These are phyloP conservation scores for Kalaharituber pfeilii DNA, from an alignment of 2,329 filamentous ascomycete genomes.

Conservation along the genomic window DNA sequence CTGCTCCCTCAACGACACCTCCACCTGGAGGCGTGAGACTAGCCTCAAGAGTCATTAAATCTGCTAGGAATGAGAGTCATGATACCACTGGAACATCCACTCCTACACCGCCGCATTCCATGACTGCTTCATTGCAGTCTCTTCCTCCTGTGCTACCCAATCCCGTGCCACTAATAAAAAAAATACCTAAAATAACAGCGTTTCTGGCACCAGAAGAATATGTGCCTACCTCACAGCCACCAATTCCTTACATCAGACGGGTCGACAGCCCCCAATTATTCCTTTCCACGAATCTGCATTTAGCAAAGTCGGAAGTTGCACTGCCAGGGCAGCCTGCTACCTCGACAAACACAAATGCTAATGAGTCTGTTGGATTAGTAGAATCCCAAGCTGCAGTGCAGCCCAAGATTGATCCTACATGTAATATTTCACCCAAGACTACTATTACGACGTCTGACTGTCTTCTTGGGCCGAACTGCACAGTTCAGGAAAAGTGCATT, in stretches of 20 bases:
- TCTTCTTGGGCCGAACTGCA: conserved; percentile 74
- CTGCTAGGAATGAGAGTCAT: neutral
- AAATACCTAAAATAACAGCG: conserved; percentile 16
- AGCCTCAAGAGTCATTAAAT: neutral
- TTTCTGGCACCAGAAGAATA: conserved; percentile 18
- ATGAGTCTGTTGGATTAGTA: no score
- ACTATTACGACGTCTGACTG: conserved; percentile 70
- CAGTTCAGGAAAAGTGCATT: conserved; percentile 71
- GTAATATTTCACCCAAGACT: conserved; percentile 56
- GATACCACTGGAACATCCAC: neutral
- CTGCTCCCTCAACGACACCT: neutral
- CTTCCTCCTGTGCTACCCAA: neutral
- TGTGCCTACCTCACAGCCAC: conserved; percentile 19
- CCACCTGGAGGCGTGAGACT: neutral
- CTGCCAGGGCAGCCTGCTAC: conserved; percentile 11
- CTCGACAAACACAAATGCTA: conserved; percentile 12
- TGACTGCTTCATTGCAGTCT: neutral
- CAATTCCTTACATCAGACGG: conserved; percentile 56
- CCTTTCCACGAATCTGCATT: conserved; percentile 61
- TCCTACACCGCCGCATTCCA: neutral
- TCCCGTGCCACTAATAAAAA: neutral
- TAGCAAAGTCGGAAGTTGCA: conserved; percentile 53
- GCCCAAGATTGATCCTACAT: conserved; percentile 18
- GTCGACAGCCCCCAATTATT: conserved; percentile 77
- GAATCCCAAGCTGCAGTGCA: conserved; percentile 1